Base-by-base conservation (phyloP, 139 green algal genomes). In the Closterium sp. region DNA sequence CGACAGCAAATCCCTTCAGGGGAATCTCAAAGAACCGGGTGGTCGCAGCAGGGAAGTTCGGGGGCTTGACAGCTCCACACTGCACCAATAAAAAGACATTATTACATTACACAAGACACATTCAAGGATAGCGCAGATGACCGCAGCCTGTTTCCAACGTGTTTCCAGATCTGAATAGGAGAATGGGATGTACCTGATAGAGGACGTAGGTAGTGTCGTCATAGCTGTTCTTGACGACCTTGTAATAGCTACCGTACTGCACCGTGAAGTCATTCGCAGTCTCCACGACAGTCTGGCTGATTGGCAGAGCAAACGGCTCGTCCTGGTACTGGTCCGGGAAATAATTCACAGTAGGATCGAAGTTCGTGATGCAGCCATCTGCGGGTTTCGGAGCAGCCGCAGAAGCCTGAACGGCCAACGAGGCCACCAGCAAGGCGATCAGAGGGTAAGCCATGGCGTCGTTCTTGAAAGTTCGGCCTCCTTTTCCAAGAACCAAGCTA, bases 1-100 rank as follows among this genome's bases (percentile, higher is more conserved):
- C 85, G 34, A 36, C 34, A 23, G 85, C 30, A 28, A 33, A 69
- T 23, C 25, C 34, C 34, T 38, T 89, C 30, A 89, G 34, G 33
- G 85, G 85, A 2, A 89, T 36, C 85, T 89, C 85, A 89, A 89
- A 89, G 33, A 89, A 69, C 33, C 85, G 85, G 25, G 85, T 89
- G 85, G 85, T 55, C 33, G 25, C 30, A 38, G 34, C 55, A 76
- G 55, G 55, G 55, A 76, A 76, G 55, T 76, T 76, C 55, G 55
- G 23, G 55, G 85, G 85, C 85, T 89, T 89, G 34, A 16, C 9
- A 55, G 85, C 34, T 34, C 85, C 85, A 33, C 85, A 89, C 85
- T 89, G 30, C 12, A 25, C 23, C 55, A 76, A 10, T 19, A 76
- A 0, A 76, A 76, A 76, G 5, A 28, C 25, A 12, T 16, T 76